phyloP scores from a whole-genome alignment of 116 monocot species.

The Posidonia oceanica region DNA sequence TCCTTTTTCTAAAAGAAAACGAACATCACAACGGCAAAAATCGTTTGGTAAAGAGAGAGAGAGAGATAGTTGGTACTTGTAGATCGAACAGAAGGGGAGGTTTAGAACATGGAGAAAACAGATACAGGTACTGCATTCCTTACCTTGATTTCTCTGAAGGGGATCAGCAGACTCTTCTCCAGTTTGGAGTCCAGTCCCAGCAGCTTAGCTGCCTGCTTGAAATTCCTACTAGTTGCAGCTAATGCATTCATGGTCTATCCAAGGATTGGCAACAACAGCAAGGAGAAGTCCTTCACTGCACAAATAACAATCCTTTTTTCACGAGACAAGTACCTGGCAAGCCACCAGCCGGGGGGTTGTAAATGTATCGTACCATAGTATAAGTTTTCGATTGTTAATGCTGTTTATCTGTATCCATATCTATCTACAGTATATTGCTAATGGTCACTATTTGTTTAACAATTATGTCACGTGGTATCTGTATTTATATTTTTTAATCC shows the following conservation, averaged over 20 bases:
- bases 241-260: conserved; percentile 66
- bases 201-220: conserved; percentile 89
- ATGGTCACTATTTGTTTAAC: too few species aligned
- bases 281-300: background rate
- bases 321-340: too few species aligned
- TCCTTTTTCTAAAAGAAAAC: too few species aligned
- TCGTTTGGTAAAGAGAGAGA: background rate
- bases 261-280: background rate
- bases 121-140: background rate
- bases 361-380: too few species aligned
- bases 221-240: conserved; percentile 89
- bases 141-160: conserved; percentile 97
- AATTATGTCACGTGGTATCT: too few species aligned
- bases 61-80: background rate
- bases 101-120: background rate
- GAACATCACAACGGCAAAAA: too few species aligned
- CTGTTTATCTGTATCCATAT: too few species aligned
- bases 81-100: background rate
- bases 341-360: too few species aligned
- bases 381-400: too few species aligned
- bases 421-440: too few species aligned
- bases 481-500: too few species aligned
- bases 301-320: background rate
- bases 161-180: conserved; percentile 85
- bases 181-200: conserved; percentile 81